phyloP scores from a whole-genome alignment of 2,329 filamentous ascomycete species.

The Aureobasidium sp. region DNA sequence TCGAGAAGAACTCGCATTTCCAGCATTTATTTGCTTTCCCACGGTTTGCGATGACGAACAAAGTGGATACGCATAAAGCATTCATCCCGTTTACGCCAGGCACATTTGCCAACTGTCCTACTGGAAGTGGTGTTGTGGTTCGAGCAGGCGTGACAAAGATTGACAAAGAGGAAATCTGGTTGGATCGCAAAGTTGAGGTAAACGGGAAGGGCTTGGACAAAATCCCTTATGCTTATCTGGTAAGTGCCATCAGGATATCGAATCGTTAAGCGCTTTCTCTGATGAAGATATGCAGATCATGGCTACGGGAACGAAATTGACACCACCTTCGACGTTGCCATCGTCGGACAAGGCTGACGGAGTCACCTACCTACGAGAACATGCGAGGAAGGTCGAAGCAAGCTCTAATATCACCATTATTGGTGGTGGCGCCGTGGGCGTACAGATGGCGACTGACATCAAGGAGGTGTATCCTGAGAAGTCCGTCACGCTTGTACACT shows the following conservation, averaged over 20 bases:
- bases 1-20: constrained; percentile 18
- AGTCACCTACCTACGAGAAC: constrained; percentile 11
- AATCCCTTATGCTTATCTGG: constrained; percentile 12
- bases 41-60: constrained; percentile 11
- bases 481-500: constrained; percentile 52
- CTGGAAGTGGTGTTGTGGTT: constrained; percentile 5
- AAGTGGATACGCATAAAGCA: constrained; percentile 14
- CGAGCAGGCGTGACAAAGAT: constrained; percentile 1
- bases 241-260: background rate
- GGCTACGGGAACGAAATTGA: constrained; percentile 14
- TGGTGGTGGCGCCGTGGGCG: constrained; percentile 56
- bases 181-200: constrained; percentile 12
- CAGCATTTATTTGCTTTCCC: constrained; percentile 16
- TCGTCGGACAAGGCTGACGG: constrained; percentile 13
- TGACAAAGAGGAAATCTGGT: background rate
- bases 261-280: background rate
- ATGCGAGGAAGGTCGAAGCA: background rate
- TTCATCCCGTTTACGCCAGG: constrained; percentile 16
- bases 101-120: constrained; percentile 1
- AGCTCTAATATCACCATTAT: constrained; percentile 19
- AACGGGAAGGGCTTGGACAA: background rate
- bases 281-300: background rate
- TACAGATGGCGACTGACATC: constrained; percentile 55
- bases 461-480: constrained; percentile 52
- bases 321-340: constrained; percentile 13